A percentile compares a stretch with the other conserved stretches of the same genome.
These are phyloP conservation scores for Paramarasmius palmivorus DNA, from an alignment of 1,284 basidiomycete genomes.

Conservation along the genomic window DNA sequence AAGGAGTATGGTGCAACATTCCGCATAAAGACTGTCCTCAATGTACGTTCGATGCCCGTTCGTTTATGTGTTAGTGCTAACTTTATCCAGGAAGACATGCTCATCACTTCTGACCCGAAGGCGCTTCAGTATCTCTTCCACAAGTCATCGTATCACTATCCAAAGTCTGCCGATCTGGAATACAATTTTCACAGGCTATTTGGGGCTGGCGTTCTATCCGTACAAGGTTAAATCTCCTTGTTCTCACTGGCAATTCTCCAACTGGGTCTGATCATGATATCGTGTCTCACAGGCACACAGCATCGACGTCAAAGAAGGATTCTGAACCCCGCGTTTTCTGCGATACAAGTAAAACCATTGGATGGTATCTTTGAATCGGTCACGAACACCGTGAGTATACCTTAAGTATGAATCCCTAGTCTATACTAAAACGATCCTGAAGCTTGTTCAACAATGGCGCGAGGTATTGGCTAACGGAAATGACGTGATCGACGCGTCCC, in stretches of 20 bases:
- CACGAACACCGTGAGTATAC: neutral
- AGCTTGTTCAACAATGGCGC: neutral
- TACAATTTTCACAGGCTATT: neutral
- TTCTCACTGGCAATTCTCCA: neutral
- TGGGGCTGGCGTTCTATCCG: neutral
- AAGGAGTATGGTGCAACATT: too few species aligned
- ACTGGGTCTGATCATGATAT: too few species aligned
- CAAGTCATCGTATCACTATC: neutral
- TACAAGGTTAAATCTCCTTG: neutral
- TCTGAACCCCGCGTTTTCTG: neutral
- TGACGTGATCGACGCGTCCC: neutral
- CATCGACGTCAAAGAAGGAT: neutral
- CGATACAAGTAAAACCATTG: neutral
- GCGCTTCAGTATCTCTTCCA: conserved; percentile 12
- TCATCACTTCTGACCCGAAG: conserved; percentile 11
- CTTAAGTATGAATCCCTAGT: neutral
- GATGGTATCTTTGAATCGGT: neutral
- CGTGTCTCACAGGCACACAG: too few species aligned
- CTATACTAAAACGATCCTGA: neutral
- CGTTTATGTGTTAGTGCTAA: too few species aligned
- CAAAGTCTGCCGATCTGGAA: neutral
- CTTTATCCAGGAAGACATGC: conserved; percentile 12
- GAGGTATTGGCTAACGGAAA: neutral
- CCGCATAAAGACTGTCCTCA: too few species aligned
- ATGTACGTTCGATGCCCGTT: too few species aligned